Evolutionary conservation across 2,329 filamentous ascomycete species (phyloP), one percentile per base, ranked within the genome.

Genomic region (Alternaria ventricosa): DNA sequence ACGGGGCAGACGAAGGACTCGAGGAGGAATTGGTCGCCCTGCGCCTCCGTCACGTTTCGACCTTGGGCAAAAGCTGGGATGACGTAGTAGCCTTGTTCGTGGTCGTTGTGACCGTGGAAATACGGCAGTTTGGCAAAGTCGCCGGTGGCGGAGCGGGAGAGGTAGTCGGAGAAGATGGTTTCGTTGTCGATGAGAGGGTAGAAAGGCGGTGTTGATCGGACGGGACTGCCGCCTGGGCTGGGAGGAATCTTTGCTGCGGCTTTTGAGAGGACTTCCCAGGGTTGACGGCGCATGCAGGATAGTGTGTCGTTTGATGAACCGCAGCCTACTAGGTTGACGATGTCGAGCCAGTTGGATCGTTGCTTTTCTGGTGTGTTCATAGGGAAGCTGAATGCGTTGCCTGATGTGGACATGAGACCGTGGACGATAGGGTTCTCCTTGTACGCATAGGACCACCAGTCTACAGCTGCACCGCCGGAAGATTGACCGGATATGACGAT

Each of bases 401-500:
- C 71, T 23, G 70, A 72, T 23, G 80, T 75, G 8, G 81, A 77
- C 63, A 86, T 82, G 10, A 84, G 72, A 12, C 79, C 83, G 9
- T 78, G 72, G 27, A 79, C 80, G n/a, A 87, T 86, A 13, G 85
- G 83, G 33, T 86, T 79, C 0, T 80, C 50, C 4, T 57, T 61
- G 57, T 82, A 85, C 0, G 84, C 81, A 57, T 84, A 86, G 0
- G 81, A 76, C 77, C 81, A 84, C 71, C 81, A 83, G 64, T 86
- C 84, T 0, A 82, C 81, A 1, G 79, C 70, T 4, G 78, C 64
- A 11, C 65, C 64, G 9, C 85, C 84, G 4, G 85, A 83, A 30
- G 83, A 84, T 71, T 85, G 81, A 12, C 85, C 85, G 70, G 82
- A 83, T 18, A 85, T 76, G 0, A 80, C 80, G 64, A 86, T 84